Evolutionary conservation across 768 basidiomycete species (phyloP), one percentile per base, ranked within the genome.

Genomic region (Leucosporidium creatinivorum): DNA sequence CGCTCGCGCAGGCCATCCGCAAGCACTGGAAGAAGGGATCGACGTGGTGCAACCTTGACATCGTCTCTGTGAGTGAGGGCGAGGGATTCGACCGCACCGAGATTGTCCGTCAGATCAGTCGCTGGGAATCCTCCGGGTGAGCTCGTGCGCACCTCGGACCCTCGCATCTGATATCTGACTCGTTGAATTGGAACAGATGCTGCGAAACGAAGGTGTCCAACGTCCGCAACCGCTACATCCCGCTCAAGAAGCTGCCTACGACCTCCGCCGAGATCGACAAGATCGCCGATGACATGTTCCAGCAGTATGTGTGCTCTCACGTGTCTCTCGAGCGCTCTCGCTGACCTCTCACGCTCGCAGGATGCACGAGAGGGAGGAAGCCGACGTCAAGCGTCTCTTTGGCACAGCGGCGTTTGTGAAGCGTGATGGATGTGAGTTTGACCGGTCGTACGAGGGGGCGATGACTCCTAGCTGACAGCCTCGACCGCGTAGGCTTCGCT

Each of bases 341-440:
- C 39, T 44, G 13, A 44, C 15, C 39, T 44, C 39, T 44, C 39
- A 3, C 39, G 2, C 13, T 44, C 13, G 2, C 39, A 44, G 39
- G 13, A 81, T 82, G 80, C 65, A 77, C 31, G 74, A 73, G 21
- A 73, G 80, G n/a, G 82, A 83, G 73, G 77, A 79, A 28, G 81
- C 81, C 59, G 80, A 79, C 2, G 76, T 83, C 17, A 70, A 75
- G 54, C 79, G 81, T 65, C 72, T 83, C 30, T 74, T 76, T 19
- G 66, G 77, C 63, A 82, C 83, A 30, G 78, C 81, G 15, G 69
- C 76, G 2, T 79, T 81, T 50, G 79, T 79, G 2, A 79, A 79
- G 3, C 75, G 73, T 4, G 78, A 79, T 39, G 75, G 80, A 50
- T 83, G 82, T 80, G 58, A 67, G 77, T 74, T 33, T 4, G 5